Conservation (phyloP, 352 stramenopile genomes). For the Peronospora belbahrii region DNA sequence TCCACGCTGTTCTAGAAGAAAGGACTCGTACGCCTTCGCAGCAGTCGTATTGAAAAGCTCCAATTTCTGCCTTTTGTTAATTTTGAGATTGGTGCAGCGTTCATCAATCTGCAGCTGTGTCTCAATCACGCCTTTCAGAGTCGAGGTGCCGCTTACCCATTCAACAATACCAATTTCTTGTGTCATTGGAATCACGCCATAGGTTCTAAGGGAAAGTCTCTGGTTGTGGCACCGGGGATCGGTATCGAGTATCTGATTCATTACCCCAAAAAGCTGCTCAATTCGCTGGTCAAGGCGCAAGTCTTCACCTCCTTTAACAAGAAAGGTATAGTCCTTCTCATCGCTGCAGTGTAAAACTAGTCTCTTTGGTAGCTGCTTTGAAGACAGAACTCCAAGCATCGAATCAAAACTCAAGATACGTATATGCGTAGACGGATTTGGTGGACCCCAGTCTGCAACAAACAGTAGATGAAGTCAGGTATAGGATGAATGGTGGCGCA, state of each 20-base stretch:
- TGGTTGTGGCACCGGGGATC: constrained; percentile 59
- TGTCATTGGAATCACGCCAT: constrained; percentile 85
- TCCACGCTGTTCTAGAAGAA: constrained; percentile 65
- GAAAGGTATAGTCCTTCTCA: constrained; percentile 75
- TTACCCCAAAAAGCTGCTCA: constrained; percentile 88
- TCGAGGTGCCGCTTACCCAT: constrained; percentile 70
- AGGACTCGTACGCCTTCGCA: constrained; percentile 65
- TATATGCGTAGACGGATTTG: constrained; percentile 51
- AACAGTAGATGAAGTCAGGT: background rate
- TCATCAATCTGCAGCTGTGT: constrained; percentile 56
- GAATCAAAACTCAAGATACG: constrained; percentile 71
- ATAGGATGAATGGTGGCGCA: background rate
- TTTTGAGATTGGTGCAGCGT: constrained; percentile 44
- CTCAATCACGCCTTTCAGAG: constrained; percentile 75
- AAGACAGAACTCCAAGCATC: constrained; percentile 68
- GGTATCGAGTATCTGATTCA: constrained; percentile 82
- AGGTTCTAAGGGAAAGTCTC: constrained; percentile 62
- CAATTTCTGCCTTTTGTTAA: constrained; percentile 63
- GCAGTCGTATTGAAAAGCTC: constrained; percentile 72
- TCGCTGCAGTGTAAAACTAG: constrained; percentile 77
- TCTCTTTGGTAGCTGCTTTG: constrained; percentile 81
- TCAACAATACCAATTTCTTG: constrained; percentile 79
- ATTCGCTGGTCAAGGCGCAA: constrained; percentile 88
- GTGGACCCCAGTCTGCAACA: constrained; percentile 60
- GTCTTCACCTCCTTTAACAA: constrained; percentile 89